Evolutionary conservation across 139 green algal genomes (phyloP).

Genomic region (Edaphochlamys debaryana): DNA sequence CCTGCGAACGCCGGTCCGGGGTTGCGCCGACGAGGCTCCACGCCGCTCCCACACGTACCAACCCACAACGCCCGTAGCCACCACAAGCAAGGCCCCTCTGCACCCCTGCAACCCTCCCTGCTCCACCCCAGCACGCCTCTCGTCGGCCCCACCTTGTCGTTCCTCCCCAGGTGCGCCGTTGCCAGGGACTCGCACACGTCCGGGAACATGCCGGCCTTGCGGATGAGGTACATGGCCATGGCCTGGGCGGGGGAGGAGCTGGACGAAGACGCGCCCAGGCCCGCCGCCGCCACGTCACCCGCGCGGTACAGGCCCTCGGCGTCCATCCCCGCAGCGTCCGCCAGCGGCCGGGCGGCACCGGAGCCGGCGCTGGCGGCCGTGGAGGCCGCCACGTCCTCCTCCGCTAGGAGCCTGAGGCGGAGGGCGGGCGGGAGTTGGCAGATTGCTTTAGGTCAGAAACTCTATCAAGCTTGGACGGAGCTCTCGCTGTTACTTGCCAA

Average conservation of each 20-base stretch:
- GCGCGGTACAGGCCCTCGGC: conserved; percentile 62
- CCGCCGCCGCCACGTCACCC: conserved; percentile 57
- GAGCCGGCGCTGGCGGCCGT: neutral
- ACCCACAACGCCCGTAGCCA: neutral
- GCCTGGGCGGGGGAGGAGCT: neutral
- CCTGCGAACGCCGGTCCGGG: neutral
- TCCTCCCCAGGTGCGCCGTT: conserved; percentile 63
- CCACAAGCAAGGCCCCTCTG: neutral
- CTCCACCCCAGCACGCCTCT: neutral
- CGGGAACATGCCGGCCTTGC: conserved; percentile 78
- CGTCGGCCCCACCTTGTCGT: conserved; percentile 48
- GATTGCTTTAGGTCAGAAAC: no score
- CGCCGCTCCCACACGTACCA: no score
- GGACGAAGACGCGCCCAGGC: conserved; percentile 16
- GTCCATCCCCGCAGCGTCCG: conserved; percentile 56
- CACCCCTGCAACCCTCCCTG: no score
- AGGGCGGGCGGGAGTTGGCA: no score
- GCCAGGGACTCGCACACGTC: conserved; percentile 79
- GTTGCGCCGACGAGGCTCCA: neutral
- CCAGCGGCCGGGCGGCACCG: conserved; percentile 30
- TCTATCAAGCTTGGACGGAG: no score
- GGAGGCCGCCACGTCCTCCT: conserved; percentile 69
- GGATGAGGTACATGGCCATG: conserved; percentile 72
- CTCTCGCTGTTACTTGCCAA: no score
- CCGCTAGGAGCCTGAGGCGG: conserved; percentile 75